Evolutionary conservation across 2,329 filamentous ascomycete genomes (phyloP), one percentile per base, ranked within the genome.

Genomic region (Thermothelomyces thermophilus): DNA sequence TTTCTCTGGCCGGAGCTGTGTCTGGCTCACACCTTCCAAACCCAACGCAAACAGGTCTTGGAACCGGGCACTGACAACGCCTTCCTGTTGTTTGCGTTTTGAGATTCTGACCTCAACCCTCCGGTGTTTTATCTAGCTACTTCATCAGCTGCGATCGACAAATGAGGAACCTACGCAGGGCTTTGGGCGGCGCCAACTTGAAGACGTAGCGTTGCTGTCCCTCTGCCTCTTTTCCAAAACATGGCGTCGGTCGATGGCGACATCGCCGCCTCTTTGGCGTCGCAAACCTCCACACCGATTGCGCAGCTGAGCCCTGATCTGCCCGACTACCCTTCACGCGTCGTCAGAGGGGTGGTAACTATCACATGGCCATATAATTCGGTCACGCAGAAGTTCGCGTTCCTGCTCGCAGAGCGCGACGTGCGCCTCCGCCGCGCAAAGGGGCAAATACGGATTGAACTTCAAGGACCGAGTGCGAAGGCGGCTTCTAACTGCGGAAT

Each of bases 321-420:
- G 5, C 49, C 66, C 13, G 64, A 73, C 11, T 64, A 66, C 20
- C 50, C 62, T 2, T 64, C 68, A 5, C 70, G 70, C 53, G 69
- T 72, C 11, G 68, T 95, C 28, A 76, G 80, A 51, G 90, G 87
- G 34, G 74, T 86, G 14, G 80, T 96, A 19, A 91, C 89, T 8
- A 80, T 97, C 31, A 83, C 88, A 51, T 97, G 91, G 90, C 91
- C 91, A 0, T 96, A 88, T 67, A 95, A 87, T 56, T 86, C 85
- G 19, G 81, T 88, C 22, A 85, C 79, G 26, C 79, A 78, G 46
- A 82, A 82, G 34, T 77, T 90, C 58, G 84, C 88, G 22, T 83
- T 96, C 44, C 77, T 94, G 17, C 77, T 97, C 30, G 87, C 87
- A 40, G 90, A 96, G 61, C 82, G 83, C 40, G 89, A 96, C 65